Conservation (phyloP, 257 asterid species). For the Scutellaria barbata region DNA sequence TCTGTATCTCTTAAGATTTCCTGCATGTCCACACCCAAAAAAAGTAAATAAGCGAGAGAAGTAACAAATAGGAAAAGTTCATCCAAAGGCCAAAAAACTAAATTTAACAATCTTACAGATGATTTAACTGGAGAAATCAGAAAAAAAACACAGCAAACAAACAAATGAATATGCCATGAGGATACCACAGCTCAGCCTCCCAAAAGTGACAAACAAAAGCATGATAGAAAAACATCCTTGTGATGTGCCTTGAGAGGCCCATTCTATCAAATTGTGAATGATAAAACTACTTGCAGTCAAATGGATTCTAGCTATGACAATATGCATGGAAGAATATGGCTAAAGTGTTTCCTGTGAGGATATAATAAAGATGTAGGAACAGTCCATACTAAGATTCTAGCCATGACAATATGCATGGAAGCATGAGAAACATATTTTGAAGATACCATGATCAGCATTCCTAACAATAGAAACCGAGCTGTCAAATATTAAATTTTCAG, state of each 20-base stretch:
- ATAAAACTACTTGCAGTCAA: conserved; percentile 1
- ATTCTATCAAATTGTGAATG: conserved; percentile 6
- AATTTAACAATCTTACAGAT: conserved; percentile 20
- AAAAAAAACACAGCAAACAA: neutral
- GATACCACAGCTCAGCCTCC: conserved; percentile 7
- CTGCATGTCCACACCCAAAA: conserved; percentile 49
- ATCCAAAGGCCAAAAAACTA: conserved; percentile 6
- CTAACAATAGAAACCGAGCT: no score
- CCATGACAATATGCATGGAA: neutral
- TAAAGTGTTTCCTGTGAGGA: neutral
- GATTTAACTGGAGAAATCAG: conserved; percentile 10
- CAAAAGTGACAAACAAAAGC: neutral
- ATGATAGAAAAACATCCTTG: neutral
- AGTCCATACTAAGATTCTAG: conserved; percentile 1
- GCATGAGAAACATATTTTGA: neutral
- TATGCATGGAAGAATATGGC: neutral
- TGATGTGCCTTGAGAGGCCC: neutral
- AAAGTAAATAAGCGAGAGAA: neutral
- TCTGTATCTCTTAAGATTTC: conserved; percentile 76
- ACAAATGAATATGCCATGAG: neutral
- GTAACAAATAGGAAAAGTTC: conserved; percentile 23
- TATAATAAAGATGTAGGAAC: neutral
- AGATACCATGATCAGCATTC: no score
- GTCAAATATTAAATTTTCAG: neutral
- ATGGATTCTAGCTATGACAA: neutral